Base-by-base conservation (phyloP, 1,284 basidiomycete species). In the Cryptococcus depauperatus region DNA sequence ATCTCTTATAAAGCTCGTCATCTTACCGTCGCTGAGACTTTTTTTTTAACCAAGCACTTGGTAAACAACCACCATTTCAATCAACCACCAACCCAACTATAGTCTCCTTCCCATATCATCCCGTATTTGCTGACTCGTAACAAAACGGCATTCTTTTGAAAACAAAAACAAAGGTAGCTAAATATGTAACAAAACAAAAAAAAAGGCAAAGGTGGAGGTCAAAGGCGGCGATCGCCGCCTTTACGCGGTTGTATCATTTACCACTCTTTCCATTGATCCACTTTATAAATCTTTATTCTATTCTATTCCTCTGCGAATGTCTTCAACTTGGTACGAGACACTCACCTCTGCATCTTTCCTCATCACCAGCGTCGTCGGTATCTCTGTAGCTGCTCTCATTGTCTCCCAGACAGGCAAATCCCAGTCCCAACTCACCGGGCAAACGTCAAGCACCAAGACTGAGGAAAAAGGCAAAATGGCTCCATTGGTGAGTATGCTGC, bases 291-390 rank as follows among this genome's bases (percentile, higher is more conserved):
- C n/a, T n/a, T n/a, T n/a, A n/a, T n/a, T n/a, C n/a, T n/a, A n/a
- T n/a, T n/a, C n/a, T n/a, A n/a, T n/a, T n/a, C n/a, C n/a, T n/a
- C n/a, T n/a, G n/a, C n/a, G n/a, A n/a, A 46, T 46, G 44, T 46
- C 39, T 14, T 51, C 51, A 48, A 51, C 51, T 29, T 61, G 58
- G 59, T 54, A 53, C 52, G 63, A 66, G n/a, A 61, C 58, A 2
- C 48, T 66, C 29, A 63, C 61, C 26, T 61, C 60, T 16, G 54
- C 57, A 13, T 58, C 59, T 18, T 57, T 55, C 27, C 42, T 64
- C 45, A 50, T 66, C 38, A 59, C 58, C 27, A 54, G 54, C 46
- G 58, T 55, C 23, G 35, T 68, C 27, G 61, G 61, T 14, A 40
- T 61, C 40, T 49, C 59, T 19, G 33, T 47, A 14, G 62, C 59